A percentile compares a stretch with the other conserved stretches of the same genome.
Evolutionary conservation across 2,329 filamentous ascomycete genomes (phyloP).

Genomic region (Remersonia thermophila): DNA sequence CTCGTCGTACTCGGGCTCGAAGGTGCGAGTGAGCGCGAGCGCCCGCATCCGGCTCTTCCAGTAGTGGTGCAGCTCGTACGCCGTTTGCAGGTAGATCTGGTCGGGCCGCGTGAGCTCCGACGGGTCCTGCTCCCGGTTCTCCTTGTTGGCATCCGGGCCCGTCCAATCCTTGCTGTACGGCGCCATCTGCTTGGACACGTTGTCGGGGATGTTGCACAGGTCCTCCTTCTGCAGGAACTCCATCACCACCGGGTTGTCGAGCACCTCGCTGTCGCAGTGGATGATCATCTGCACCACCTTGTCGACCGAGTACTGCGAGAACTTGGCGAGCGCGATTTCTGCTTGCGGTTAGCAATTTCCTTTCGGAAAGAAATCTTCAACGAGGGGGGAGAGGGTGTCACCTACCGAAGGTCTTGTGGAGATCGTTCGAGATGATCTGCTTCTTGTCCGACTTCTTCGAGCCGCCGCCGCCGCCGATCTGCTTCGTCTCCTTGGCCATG

Average conservation of each 20-base stretch:
- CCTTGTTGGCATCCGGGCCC: constrained; percentile 66
- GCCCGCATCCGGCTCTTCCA: constrained; percentile 98
- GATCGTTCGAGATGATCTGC: constrained; percentile 83
- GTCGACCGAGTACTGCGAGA: constrained; percentile 71
- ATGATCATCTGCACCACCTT: constrained; percentile 88
- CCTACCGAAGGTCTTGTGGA: constrained; percentile 74
- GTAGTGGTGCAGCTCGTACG: constrained; percentile 91
- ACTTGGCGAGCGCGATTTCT: constrained; percentile 88
- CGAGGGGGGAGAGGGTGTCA: too few relatives aligned
- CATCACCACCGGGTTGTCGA: constrained; percentile 88
- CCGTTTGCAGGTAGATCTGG: constrained; percentile 86
- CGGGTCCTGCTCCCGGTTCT: constrained; percentile 74
- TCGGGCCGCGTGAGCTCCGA: constrained; percentile 83
- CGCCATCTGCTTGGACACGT: constrained; percentile 79
- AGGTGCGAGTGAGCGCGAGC: constrained; percentile 69
- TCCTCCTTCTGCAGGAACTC: constrained; percentile 92
- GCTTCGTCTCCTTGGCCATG: constrained; percentile 92
- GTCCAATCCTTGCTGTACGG: constrained; percentile 97
- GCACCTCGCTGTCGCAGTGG: constrained; percentile 78
- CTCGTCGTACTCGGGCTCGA: constrained; percentile 82
- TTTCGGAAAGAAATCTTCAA: too few relatives aligned
- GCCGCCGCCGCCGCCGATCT: constrained; percentile 57
- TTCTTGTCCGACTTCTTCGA: constrained; percentile 93
- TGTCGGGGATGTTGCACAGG: constrained; percentile 83
- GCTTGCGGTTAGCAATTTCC: constrained; percentile 21